Evolutionary conservation across 164 flowering plant genomes (phyloP), one percentile per base, ranked within the genome.

Genomic region (Litsea cubeba): DNA sequence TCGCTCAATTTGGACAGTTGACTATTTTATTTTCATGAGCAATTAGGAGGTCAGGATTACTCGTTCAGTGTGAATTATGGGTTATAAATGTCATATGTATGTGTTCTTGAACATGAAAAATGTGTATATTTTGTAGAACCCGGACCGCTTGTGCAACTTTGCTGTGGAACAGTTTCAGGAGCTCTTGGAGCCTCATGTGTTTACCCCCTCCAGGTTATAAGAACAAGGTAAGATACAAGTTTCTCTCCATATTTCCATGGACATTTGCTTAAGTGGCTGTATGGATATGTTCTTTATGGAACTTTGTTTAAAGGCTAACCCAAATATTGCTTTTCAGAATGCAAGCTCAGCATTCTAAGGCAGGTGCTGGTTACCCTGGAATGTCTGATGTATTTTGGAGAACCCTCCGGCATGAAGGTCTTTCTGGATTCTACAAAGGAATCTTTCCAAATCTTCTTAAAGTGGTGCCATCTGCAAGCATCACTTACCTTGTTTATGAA

Each of bases 171-270:
- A 49, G 65, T 92, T 12, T 96, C 99, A 4, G 99, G 98, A 79
- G 89, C 98, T 74, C 89, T 96, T 75, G 98, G 98, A 74, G 99
- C 99, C 60, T 86, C 94, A 3, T 96, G 95, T 81, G 99, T 94
- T 74, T 96, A 96, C 75, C 99, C 99, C 0, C 84, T 96, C 81
- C 99, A 96, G 86, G 99, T 96, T 76, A 80, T 96, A 49, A 79
- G 99, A 72, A 96, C 99, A 71, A 92, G 99, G 99, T 94, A 84
- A 54, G 60, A 14, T 54, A 54, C n/a, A 30, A 20, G 23, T 15
- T 20, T 22, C 15, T 51, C 32, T 18, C 40, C 50, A 8, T 26
- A 26, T 7, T 4, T 68, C 54, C 68, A 58, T 18, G 10, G 25
- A 11, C 22, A 28, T 60, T 28, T 14, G 22, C 11, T 3, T 35